A percentile compares a stretch with the other conserved stretches of the same genome.
Conservation (phyloP, 805 yeast species). For the Clavispora phyllophila region DNA sequence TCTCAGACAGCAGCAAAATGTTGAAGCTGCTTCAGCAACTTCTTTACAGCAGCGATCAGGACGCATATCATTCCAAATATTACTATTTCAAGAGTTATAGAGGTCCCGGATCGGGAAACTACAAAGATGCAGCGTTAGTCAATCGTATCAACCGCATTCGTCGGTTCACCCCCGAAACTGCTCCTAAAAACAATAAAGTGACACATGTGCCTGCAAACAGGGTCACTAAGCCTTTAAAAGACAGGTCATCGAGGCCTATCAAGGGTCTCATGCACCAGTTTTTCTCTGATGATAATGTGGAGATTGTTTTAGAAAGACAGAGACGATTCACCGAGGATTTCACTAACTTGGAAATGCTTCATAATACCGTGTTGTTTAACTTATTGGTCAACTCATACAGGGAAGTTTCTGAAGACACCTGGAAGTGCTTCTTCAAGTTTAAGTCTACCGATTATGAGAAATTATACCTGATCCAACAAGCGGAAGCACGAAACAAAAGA, state of each 20-base stretch:
- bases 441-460: constrained; percentile 37
- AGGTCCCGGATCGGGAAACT: constrained; percentile 44
- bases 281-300: constrained; percentile 27
- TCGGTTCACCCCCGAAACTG: constrained; percentile 9
- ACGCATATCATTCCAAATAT: constrained; percentile 32
- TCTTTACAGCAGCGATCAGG: constrained; percentile 32
- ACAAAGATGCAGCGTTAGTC: constrained; percentile 39
- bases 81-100: constrained; percentile 37
- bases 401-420: constrained; percentile 34
- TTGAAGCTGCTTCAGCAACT: constrained; percentile 33
- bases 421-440: constrained; percentile 36
- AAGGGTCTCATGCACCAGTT: constrained; percentile 36
- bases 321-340: constrained; percentile 30
- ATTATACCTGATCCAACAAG: constrained; percentile 16
- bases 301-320: constrained; percentile 24
- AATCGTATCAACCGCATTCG: constrained; percentile 33
- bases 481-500: constrained; percentile 12
- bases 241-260: constrained; percentile 20
- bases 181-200: constrained; percentile 15
- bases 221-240: constrained; percentile 14
- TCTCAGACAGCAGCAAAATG: constrained; percentile 23
- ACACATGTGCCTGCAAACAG: constrained; percentile 19
- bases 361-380: constrained; percentile 38
- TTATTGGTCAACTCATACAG: constrained; percentile 35
- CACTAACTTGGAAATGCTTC: constrained; percentile 39